These are phyloP conservation scores for Rickenella mellea DNA, from an alignment of 768 basidiomycete genomes.

Conservation along the genomic window DNA sequence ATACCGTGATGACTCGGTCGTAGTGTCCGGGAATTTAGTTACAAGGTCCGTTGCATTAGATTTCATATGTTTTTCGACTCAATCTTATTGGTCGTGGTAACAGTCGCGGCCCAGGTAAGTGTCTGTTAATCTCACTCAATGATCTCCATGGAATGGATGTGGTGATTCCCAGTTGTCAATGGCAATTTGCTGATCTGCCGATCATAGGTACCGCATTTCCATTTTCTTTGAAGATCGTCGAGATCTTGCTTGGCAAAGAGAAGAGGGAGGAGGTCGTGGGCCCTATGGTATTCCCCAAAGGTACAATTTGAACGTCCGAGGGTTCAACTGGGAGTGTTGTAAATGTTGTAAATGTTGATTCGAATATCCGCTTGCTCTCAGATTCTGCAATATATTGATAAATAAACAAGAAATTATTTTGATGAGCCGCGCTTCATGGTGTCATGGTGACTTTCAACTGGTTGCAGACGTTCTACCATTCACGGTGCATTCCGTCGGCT, in stretches of 20 bases:
- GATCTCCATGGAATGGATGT: too few relatives aligned
- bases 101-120: constrained; percentile 66
- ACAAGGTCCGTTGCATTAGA: constrained; percentile 46
- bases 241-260: constrained; percentile 52
- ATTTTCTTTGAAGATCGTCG: constrained; percentile 71
- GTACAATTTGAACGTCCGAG: constrained; percentile 24
- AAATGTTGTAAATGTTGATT: too few relatives aligned
- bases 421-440: too few relatives aligned
- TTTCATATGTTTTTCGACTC: background rate
- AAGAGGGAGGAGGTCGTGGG: constrained; percentile 50
- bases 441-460: too few relatives aligned
- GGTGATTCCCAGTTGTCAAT: background rate
- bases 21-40: constrained; percentile 60
- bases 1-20: constrained; percentile 66
- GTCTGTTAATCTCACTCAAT: background rate
- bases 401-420: too few relatives aligned
- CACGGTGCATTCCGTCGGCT: too few relatives aligned
- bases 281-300: constrained; percentile 65
- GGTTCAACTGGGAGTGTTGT: too few relatives aligned
- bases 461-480: too few relatives aligned
- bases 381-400: too few relatives aligned
- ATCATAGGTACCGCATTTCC: constrained; percentile 60
- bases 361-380: too few relatives aligned
- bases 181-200: background rate
- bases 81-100: too few relatives aligned